A percentile compares a stretch with the other conserved stretches of the same genome.
phyloP scores from a whole-genome alignment of 148 eudicot species.

The Chenopodium berlandieri region DNA sequence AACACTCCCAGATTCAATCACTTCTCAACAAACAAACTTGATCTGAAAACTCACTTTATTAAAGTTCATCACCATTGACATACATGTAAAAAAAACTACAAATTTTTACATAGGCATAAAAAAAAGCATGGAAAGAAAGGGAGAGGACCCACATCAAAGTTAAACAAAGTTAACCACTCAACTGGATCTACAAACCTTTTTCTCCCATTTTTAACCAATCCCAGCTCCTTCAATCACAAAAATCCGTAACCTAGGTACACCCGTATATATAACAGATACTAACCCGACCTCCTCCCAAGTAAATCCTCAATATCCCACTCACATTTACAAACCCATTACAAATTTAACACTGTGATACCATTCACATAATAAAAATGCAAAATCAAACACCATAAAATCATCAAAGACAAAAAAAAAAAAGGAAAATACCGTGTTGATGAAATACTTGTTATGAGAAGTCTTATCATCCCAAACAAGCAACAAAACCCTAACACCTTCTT shows the following conservation, averaged over 20 bases:
- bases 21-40: not conserved
- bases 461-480: constrained; percentile 95
- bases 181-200: not conserved
- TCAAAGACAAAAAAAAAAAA: not conserved
- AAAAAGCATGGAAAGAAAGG: not conserved
- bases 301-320: not conserved
- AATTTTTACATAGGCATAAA: not conserved
- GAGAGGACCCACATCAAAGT: not conserved
- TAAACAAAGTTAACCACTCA: not conserved
- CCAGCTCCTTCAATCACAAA: not conserved
- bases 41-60: constrained; percentile 5
- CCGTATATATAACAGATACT: not conserved
- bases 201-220: not conserved
- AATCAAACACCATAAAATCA: not conserved
- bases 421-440: constrained; percentile 54
- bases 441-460: constrained; percentile 74
- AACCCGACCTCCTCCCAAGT: not conserved
- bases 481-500: constrained; percentile 93
- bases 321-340: not conserved
- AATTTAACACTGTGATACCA: not conserved
- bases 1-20: not conserved
- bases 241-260: not conserved
- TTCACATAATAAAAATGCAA: not conserved
- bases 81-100: not conserved
- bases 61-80: constrained; percentile 10